Evolutionary conservation across 1,284 basidiomycete species (phyloP).

Genomic region (Pascua sp.): DNA sequence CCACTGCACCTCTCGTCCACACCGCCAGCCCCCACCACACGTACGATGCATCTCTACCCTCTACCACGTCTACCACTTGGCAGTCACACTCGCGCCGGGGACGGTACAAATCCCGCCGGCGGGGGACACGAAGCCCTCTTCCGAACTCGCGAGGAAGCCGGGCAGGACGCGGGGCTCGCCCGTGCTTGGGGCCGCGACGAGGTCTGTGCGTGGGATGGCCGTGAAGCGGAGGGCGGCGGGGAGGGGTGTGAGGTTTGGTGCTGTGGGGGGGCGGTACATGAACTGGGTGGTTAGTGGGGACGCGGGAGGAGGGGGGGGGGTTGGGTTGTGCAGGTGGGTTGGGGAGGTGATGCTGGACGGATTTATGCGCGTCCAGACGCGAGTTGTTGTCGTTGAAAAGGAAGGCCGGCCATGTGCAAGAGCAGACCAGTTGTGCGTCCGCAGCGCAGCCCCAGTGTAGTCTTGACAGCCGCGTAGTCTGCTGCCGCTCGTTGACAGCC

Average conservation of each 20-base stretch:
- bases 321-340: neutral
- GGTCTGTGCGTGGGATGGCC: slow-evolving; percentile 6
- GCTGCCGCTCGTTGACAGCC: too few relatives aligned
- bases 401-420: too few relatives aligned
- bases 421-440: too few relatives aligned
- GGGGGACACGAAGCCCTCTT: slow-evolving; percentile 10
- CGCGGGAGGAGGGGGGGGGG: too few relatives aligned
- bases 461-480: too few relatives aligned
- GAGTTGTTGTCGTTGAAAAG: too few relatives aligned
- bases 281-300: slow-evolving; percentile 5
- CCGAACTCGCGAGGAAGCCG: slow-evolving; percentile 13
- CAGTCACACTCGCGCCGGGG: slow-evolving; percentile 6
- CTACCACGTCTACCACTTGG: neutral
- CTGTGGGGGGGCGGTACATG: slow-evolving; percentile 6
- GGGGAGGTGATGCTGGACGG: neutral
- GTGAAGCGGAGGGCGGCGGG: slow-evolving; percentile 7
- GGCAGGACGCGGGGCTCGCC: slow-evolving; percentile 1
- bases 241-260: neutral
- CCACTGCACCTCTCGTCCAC: too few relatives aligned
- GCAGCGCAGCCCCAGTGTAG: too few relatives aligned
- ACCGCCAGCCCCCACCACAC: too few relatives aligned
- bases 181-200: neutral
- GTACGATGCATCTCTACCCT: neutral
- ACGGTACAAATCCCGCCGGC: slow-evolving; percentile 8
- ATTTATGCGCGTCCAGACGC: too few relatives aligned